Percentiles rank a stretch among this genome's conserved stretches.
Conservation (phyloP, 768 basidiomycete genomes). For the Tylopilus rubrobrunneus region DNA sequence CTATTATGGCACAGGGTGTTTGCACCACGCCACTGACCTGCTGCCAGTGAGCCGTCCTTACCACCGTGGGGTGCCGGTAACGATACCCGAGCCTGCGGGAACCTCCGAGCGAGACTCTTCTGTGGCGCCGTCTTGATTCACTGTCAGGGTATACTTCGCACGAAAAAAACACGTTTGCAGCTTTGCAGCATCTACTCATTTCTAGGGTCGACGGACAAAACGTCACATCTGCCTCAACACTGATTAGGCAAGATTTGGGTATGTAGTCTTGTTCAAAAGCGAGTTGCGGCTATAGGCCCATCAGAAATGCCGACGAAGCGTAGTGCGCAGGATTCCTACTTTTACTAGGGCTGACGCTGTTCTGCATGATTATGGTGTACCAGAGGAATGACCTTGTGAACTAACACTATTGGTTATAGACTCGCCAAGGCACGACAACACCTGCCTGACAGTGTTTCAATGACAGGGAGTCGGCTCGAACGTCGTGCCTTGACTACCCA, state of each 20-base stretch:
- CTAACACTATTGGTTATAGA: too few species aligned
- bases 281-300: too few species aligned
- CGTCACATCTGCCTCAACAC: neutral
- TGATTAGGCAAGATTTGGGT: neutral
- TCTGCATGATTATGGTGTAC: too few species aligned
- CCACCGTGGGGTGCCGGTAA: neutral
- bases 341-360: neutral
- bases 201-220: neutral
- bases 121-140: neutral
- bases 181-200: neutral
- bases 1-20: neutral
- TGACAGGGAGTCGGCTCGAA: neutral
- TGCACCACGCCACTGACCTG: neutral
- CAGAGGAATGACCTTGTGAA: too few species aligned
- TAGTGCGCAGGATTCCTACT: too few species aligned
- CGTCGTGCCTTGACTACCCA: neutral
- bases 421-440: too few species aligned
- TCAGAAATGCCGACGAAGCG: too few species aligned
- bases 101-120: neutral
- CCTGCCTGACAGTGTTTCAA: too few species aligned
- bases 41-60: neutral
- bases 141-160: neutral
- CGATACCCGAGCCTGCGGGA: neutral
- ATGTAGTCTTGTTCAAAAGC: neutral
- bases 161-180: neutral